Percentiles rank a stretch among this genome's conserved stretches.
Evolutionary conservation across 2,329 filamentous ascomycete genomes (phyloP).

Genomic region (Arthrinium phaeospermum): DNA sequence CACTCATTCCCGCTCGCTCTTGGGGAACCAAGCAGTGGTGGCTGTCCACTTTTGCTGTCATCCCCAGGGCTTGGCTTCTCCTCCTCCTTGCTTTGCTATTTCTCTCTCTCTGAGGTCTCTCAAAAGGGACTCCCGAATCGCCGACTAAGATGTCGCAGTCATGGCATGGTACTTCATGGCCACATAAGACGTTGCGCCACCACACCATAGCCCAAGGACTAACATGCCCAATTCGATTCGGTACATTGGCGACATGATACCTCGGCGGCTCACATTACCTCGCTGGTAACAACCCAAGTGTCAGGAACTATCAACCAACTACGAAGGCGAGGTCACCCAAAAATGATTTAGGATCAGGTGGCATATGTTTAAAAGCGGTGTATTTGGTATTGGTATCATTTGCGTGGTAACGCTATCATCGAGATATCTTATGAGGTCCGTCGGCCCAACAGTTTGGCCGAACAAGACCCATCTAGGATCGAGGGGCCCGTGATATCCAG

Average conservation of each 20-base stretch:
- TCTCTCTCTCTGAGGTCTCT: no score
- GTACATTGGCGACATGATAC: not conserved
- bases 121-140: not conserved
- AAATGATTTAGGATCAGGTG: not conserved
- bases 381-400: constrained; percentile 11
- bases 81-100: not conserved
- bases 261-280: not conserved
- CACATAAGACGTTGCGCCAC: not conserved
- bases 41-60: not conserved
- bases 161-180: not conserved
- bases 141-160: not conserved
- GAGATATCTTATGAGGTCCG: not conserved
- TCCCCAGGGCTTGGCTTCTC: not conserved
- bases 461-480: not conserved
- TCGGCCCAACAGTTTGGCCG: not conserved
- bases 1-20: not conserved
- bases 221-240: not conserved
- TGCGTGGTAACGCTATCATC: constrained; percentile 15
- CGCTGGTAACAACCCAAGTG: no score
- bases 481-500: not conserved
- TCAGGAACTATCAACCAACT: not conserved
- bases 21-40: not conserved
- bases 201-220: not conserved
- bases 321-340: not conserved
- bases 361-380: not conserved